Conservation (phyloP, 202 grass and related monocot genomes). For the Setaria italica region DNA sequence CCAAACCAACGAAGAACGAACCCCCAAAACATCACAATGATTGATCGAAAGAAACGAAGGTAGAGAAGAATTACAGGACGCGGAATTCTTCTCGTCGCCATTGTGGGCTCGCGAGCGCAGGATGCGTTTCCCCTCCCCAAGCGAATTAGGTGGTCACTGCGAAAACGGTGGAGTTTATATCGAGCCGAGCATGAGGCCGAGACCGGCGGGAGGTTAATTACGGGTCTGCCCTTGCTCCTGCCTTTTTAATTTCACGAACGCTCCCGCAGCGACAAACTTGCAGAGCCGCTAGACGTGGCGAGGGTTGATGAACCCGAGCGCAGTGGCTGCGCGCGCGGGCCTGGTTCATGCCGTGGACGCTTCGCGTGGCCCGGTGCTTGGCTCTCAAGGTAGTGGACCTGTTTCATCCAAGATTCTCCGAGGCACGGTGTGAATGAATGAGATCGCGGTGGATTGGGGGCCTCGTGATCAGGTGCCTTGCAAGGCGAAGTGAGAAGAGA, state of each 20-base stretch:
- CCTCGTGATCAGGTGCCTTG: slow-evolving; percentile 10
- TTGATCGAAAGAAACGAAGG: background rate
- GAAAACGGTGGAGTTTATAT: slow-evolving; percentile 40
- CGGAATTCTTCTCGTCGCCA: slow-evolving; percentile 12
- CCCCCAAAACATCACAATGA: background rate
- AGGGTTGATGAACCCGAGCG: background rate
- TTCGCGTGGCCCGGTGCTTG: background rate
- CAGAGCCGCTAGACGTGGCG: slow-evolving; percentile 2
- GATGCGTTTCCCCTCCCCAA: background rate
- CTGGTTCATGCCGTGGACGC: background rate
- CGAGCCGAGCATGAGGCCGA: background rate
- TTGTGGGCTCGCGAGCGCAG: slow-evolving; percentile 11
- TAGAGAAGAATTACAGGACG: background rate
- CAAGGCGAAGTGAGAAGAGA: background rate
- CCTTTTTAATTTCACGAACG: background rate
- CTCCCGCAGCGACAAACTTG: background rate
- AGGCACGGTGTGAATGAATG: background rate
- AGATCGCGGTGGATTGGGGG: background rate
- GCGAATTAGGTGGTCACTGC: background rate
- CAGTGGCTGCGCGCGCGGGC: background rate
- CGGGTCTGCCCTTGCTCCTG: background rate
- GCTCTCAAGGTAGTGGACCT: background rate
- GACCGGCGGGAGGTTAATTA: background rate
- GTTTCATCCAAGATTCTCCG: background rate
- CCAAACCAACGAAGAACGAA: background rate